Conservation (phyloP, 768 basidiomycete genomes). For the Russula olivacea region DNA sequence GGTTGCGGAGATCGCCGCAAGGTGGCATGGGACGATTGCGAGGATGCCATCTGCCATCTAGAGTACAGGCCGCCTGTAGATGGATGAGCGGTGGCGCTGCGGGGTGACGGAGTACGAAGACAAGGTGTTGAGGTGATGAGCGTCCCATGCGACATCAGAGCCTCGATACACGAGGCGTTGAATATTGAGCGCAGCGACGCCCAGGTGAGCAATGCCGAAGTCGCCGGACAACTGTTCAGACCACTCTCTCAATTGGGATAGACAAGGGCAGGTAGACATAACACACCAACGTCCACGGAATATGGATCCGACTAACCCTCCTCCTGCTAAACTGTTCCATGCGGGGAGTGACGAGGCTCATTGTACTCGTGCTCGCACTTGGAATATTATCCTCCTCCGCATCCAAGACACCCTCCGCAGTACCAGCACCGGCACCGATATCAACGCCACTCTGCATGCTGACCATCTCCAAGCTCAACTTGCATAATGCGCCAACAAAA, state of each 20-base stretch:
- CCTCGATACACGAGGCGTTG: constrained; percentile 78
- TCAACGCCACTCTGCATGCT: constrained; percentile 29
- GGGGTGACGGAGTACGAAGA: constrained; percentile 44
- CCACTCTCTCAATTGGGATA: not conserved
- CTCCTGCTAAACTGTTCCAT: too few relatives aligned
- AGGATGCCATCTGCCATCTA: too few relatives aligned
- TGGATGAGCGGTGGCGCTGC: constrained; percentile 73
- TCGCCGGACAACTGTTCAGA: constrained; percentile 69
- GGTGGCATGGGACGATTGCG: too few relatives aligned
- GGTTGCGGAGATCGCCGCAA: too few relatives aligned
- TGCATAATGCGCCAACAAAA: constrained; percentile 74
- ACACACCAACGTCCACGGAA: constrained; percentile 70
- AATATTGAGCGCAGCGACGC: constrained; percentile 77
- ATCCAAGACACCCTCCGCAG: constrained; percentile 11
- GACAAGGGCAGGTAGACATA: not conserved
- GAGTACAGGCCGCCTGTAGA: constrained; percentile 42
- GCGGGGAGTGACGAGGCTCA: too few relatives aligned
- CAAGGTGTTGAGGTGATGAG: constrained; percentile 73
- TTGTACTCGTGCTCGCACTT: too few relatives aligned
- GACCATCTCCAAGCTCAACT: constrained; percentile 82
- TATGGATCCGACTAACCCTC: constrained; percentile 86
- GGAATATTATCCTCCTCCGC: constrained; percentile 33
- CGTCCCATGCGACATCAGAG: constrained; percentile 81
- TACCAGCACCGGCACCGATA: not conserved
- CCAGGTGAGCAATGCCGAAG: constrained; percentile 86